Percentiles rank a stretch among this genome's conserved stretches.
Conservation (phyloP, 2,329 filamentous ascomycete species). For the Colletotrichum noveboracense region DNA sequence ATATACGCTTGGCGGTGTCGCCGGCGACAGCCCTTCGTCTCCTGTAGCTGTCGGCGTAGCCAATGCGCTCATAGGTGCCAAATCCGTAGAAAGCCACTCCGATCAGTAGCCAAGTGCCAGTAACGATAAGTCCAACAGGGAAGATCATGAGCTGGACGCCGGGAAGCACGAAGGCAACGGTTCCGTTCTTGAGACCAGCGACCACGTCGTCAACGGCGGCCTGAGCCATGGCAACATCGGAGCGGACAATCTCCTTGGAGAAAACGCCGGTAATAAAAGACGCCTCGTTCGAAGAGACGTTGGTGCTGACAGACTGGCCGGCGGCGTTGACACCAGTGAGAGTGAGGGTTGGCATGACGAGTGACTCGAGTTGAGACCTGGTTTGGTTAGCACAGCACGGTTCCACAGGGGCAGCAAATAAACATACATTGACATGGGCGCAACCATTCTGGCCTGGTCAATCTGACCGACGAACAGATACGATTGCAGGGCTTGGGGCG, state of each 20-base stretch:
- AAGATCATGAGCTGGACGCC: conserved; percentile 72
- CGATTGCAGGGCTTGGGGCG: conserved; percentile 58
- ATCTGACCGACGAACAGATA: conserved; percentile 75
- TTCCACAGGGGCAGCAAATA: neutral
- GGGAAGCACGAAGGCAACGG: conserved; percentile 71
- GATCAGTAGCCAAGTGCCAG: conserved; percentile 63
- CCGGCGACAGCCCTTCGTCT: conserved; percentile 49
- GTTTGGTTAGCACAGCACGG: conserved; percentile 12
- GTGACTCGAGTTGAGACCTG: conserved; percentile 63
- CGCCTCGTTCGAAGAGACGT: conserved; percentile 72
- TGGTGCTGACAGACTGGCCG: conserved; percentile 62
- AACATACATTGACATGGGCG: conserved; percentile 67
- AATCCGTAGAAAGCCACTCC: conserved; percentile 63
- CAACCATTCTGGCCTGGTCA: conserved; percentile 58
- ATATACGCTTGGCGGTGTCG: conserved; percentile 32
- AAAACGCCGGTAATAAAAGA: conserved; percentile 76
- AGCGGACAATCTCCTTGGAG: conserved; percentile 60
- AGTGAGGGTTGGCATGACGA: conserved; percentile 72
- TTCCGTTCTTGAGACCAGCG: conserved; percentile 51
- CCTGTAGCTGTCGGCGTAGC: conserved; percentile 69
- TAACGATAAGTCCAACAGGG: conserved; percentile 73
- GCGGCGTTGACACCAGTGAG: conserved; percentile 62
- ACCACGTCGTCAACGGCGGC: conserved; percentile 54
- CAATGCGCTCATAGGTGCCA: conserved; percentile 70
- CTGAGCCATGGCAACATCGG: conserved; percentile 52